Conservation (phyloP, 2,329 filamentous ascomycete genomes). For the Verticillium klebahnii region DNA sequence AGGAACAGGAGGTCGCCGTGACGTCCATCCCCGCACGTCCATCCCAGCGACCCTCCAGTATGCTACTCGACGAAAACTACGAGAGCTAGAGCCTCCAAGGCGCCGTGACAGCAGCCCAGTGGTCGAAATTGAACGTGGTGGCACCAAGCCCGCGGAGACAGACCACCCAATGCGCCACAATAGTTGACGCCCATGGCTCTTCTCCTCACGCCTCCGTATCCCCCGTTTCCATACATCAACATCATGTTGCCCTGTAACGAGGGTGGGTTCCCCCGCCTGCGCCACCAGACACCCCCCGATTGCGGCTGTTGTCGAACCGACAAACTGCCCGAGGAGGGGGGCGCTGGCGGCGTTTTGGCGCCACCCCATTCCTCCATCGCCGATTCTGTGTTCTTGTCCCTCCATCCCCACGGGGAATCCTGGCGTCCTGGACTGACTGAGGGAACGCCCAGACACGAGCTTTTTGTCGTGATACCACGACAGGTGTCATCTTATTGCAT, state of each 20-base stretch:
- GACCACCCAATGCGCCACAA: not conserved
- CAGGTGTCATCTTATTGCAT: not conserved
- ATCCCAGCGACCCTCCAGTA: not conserved
- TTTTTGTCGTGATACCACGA: not conserved
- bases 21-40: not conserved
- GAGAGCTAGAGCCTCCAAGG: not conserved
- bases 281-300: slow-evolving; percentile 5
- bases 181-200: not conserved
- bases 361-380: slow-evolving; percentile 10
- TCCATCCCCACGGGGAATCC: not conserved
- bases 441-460: not conserved
- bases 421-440: not conserved
- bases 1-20: not conserved
- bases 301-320: slow-evolving; percentile 3
- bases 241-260: not conserved
- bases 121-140: not conserved
- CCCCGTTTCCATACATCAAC: not conserved
- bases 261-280: not conserved
- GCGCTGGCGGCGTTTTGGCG: not conserved
- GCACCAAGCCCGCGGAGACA: not conserved
- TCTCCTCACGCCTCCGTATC: not conserved
- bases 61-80: not conserved
- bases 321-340: not conserved
- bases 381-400: slow-evolving; percentile 9
- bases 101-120: not conserved